Percentiles rank a stretch among this genome's conserved stretches.
Evolutionary conservation across 352 stramenopile genomes (phyloP).

Genomic region (Globisporangium paroecandrum): DNA sequence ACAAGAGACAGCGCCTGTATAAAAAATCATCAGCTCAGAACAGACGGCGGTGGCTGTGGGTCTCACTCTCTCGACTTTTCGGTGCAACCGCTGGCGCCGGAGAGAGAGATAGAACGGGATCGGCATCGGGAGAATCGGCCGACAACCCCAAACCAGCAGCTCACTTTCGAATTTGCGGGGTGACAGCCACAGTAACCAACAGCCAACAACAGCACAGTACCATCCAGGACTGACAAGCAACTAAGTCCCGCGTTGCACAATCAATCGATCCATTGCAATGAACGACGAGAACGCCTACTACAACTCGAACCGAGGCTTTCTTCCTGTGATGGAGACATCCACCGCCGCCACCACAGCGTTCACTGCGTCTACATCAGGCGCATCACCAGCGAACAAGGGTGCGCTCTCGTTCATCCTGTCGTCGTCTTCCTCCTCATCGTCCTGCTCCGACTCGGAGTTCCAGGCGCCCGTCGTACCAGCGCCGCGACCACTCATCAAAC

Average conservation of each 20-base stretch:
- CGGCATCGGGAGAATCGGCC: neutral
- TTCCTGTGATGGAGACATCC: neutral
- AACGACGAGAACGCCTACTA: slow-evolving; percentile 10
- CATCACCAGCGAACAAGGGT: neutral
- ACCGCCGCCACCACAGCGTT: neutral
- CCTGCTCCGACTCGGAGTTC: slow-evolving; percentile 7
- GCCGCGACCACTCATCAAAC: slow-evolving; percentile 5
- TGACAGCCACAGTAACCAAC: neutral
- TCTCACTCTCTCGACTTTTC: neutral
- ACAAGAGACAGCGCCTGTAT: neutral
- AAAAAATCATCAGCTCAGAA: neutral
- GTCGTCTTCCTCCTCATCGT: neutral
- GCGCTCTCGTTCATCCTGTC: slow-evolving; percentile 15
- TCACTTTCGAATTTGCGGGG: slow-evolving; percentile 5
- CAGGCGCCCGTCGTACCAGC: slow-evolving; percentile 6
- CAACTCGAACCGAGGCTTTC: neutral
- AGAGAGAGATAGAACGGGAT: neutral
- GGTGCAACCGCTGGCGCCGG: neutral
- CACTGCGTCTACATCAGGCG: neutral
- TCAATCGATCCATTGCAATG: neutral
- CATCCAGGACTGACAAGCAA: neutral
- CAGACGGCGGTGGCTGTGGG: neutral
- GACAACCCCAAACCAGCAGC: neutral
- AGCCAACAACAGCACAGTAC: neutral
- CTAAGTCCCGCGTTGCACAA: neutral